Percentiles rank a stretch among this genome's conserved stretches.
phyloP scores from a whole-genome alignment of 2,329 filamentous ascomycete genomes.

The Aspergillus nomiae region DNA sequence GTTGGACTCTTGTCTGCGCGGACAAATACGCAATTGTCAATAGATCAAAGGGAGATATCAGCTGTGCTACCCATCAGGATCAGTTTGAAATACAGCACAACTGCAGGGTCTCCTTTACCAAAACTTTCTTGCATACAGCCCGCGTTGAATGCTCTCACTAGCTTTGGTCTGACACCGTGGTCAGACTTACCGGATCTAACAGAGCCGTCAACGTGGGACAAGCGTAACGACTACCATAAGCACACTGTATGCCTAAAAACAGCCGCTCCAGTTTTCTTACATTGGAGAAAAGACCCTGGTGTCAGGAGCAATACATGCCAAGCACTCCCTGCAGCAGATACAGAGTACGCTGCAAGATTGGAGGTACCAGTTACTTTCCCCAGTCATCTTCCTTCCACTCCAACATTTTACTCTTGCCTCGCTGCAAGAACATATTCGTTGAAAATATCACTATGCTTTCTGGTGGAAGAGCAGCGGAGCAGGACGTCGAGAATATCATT shows the following conservation, averaged over 20 bases:
- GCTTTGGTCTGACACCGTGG: conserved; percentile 16
- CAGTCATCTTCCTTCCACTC: conserved; percentile 1
- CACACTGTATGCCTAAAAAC: background rate
- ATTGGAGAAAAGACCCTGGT: background rate
- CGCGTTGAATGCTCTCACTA: conserved; percentile 17
- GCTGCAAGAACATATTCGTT: conserved; percentile 19
- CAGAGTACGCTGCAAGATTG: conserved; percentile 6
- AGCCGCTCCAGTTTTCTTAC: background rate
- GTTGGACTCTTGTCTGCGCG: conserved; percentile 7
- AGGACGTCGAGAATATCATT: background rate
- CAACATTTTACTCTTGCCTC: conserved; percentile 21
- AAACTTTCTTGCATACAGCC: conserved; percentile 6
- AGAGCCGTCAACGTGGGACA: conserved; percentile 9
- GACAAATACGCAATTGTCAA: background rate
- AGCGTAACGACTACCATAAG: conserved; percentile 4
- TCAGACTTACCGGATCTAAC: conserved; percentile 16
- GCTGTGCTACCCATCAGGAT: conserved; percentile 4
- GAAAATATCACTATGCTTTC: conserved; percentile 8
- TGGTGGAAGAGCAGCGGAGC: background rate
- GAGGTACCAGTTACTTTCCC: conserved; percentile 8
- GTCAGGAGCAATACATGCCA: background rate
- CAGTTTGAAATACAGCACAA: conserved; percentile 13
- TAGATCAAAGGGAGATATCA: background rate
- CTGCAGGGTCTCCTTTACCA: conserved; percentile 1
- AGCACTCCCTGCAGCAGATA: background rate